Evolutionary conservation across 1,284 basidiomycete genomes (phyloP).

Genomic region (Sporisorium exsertum): DNA sequence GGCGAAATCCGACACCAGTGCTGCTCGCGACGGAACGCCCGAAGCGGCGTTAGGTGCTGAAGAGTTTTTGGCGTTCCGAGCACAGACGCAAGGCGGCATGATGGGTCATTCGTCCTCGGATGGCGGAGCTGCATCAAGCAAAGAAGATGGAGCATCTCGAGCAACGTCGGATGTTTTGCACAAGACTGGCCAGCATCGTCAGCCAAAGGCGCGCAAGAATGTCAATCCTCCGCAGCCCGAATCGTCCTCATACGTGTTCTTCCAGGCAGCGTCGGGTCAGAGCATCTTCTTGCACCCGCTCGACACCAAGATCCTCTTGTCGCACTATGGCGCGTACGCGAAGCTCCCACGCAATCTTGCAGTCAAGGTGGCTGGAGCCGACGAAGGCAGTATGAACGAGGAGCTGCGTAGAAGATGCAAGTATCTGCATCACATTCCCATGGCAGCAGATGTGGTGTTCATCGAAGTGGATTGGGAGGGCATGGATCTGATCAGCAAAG

Average conservation of each 20-base stretch:
- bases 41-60: conserved; percentile 38
- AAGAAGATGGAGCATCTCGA: conserved; percentile 7
- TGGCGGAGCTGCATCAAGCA: background rate
- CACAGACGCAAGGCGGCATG: conserved; percentile 35
- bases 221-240: conserved; percentile 64
- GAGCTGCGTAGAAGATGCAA: conserved; percentile 93
- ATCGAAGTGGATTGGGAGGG: conserved; percentile 80
- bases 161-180: conserved; percentile 1
- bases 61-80: conserved; percentile 40
- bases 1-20: background rate
- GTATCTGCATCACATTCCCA: conserved; percentile 91
- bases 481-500: conserved; percentile 52
- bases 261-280: conserved; percentile 91
- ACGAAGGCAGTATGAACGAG: conserved; percentile 81
- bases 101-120: conserved; percentile 15
- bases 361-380: conserved; percentile 81
- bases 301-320: conserved; percentile 90
- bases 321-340: conserved; percentile 84
- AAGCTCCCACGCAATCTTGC: conserved; percentile 85
- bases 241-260: conserved; percentile 81
- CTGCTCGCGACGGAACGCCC: conserved; percentile 25
- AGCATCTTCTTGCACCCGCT: conserved; percentile 94
- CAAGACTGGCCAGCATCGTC: conserved; percentile 9
- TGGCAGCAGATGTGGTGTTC: conserved; percentile 92
- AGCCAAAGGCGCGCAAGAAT: conserved; percentile 42